Evolutionary conservation across 352 stramenopile genomes (phyloP).

Genomic region (Pythium scleroteichum): DNA sequence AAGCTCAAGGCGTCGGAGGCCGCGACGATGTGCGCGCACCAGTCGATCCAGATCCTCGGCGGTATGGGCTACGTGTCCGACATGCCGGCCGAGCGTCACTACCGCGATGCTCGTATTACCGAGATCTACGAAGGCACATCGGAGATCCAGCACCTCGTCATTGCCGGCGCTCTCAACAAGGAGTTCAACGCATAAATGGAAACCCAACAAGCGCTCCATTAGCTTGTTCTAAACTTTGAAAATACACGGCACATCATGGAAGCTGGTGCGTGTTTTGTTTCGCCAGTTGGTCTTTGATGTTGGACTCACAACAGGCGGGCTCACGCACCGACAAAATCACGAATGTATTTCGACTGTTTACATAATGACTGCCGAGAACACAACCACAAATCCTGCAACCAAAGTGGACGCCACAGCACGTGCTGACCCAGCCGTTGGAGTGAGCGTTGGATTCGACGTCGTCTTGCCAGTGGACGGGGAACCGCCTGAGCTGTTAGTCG

Average conservation of each 20-base stretch:
- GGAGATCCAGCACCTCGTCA: conserved; percentile 97
- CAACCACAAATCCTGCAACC: background rate
- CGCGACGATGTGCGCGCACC: conserved; percentile 95
- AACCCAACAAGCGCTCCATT: no score
- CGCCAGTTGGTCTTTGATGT: no score
- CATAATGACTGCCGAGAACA: background rate
- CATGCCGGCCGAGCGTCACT: conserved; percentile 97
- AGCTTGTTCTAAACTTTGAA: no score
- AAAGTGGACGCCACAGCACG: background rate
- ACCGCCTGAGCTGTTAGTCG: background rate
- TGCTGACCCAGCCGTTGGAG: conserved; percentile 3
- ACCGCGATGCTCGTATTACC: conserved; percentile 97
- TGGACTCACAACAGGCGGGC: no score
- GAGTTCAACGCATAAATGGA: conserved; percentile 81
- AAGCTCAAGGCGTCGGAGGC: conserved; percentile 96
- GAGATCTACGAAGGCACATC: conserved; percentile 98
- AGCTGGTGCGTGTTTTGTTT: no score
- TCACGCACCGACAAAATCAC: no score
- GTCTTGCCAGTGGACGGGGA: background rate
- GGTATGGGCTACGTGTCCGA: conserved; percentile 96
- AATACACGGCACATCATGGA: no score
- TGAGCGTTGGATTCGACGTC: background rate
- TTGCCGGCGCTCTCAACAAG: conserved; percentile 95
- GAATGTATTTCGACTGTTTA: conserved; percentile 1
- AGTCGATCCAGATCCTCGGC: conserved; percentile 96